Conservation (phyloP, 2,329 filamentous ascomycete genomes). For the Exophiala mesophila region DNA sequence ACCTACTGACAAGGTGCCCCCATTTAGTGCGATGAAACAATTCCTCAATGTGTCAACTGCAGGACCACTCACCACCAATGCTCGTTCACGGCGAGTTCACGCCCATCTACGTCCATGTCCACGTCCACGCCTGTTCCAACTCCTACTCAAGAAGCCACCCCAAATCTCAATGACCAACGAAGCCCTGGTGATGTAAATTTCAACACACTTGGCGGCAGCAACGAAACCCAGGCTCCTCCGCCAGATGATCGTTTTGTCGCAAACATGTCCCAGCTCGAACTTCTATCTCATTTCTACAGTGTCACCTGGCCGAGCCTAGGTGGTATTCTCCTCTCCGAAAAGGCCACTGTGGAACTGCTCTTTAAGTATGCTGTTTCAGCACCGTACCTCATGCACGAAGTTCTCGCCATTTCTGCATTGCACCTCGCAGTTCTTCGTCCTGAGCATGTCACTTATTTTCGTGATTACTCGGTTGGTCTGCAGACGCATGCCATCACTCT, state of each 20-base stretch:
- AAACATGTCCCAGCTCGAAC: constrained; percentile 32
- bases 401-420: constrained; percentile 27
- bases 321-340: constrained; percentile 15
- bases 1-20: neutral
- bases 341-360: constrained; percentile 4
- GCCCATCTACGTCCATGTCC: neutral
- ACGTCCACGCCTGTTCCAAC: neutral
- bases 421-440: constrained; percentile 37
- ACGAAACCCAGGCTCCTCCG: neutral
- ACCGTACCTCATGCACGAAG: constrained; percentile 27
- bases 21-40: constrained; percentile 32
- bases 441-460: constrained; percentile 10
- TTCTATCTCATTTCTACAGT: constrained; percentile 28
- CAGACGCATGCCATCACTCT: constrained; percentile 18
- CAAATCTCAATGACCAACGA: neutral
- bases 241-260: constrained; percentile 12
- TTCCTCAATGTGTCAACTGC: constrained; percentile 34
- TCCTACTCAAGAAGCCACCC: neutral
- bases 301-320: constrained; percentile 24
- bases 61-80: constrained; percentile 22
- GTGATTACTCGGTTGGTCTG: constrained; percentile 18
- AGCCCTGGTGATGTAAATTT: neutral
- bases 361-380: constrained; percentile 31
- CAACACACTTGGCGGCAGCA: neutral
- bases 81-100: constrained; percentile 11